These are phyloP conservation scores for Tolypocladium cylindrosporum DNA, from an alignment of 2,329 filamentous ascomycete species.

Conservation along the genomic window DNA sequence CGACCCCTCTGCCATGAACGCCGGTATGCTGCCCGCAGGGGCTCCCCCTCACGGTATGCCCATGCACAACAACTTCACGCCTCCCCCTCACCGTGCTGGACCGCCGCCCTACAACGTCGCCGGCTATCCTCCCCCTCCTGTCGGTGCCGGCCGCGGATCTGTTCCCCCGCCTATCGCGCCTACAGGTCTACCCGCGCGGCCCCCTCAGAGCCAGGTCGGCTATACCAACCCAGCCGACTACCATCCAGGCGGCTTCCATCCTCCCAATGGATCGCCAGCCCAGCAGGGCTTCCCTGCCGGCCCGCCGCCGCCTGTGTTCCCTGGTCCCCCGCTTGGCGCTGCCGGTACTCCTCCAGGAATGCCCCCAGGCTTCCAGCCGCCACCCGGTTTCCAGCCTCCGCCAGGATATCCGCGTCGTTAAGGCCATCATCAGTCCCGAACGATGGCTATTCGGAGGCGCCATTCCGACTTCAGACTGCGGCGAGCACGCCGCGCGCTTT, in stretches of 20 bases:
- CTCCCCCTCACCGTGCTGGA: slow-evolving; percentile 17
- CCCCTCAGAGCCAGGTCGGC: slow-evolving; percentile 33
- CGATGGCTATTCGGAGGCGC: neutral
- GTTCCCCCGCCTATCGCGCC: slow-evolving; percentile 37
- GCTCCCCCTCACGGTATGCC: slow-evolving; percentile 25
- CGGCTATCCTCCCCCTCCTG: slow-evolving; percentile 13
- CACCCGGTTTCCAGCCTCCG: slow-evolving; percentile 30
- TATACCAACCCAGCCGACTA: slow-evolving; percentile 38
- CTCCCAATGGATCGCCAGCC: slow-evolving; percentile 25
- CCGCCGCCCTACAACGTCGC: slow-evolving; percentile 24
- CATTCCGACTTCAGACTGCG: neutral
- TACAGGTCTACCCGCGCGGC: slow-evolving; percentile 39
- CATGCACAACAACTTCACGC: slow-evolving; percentile 27
- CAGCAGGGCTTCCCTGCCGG: slow-evolving; percentile 26
- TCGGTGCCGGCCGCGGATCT: slow-evolving; percentile 16
- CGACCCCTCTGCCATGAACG: slow-evolving; percentile 21
- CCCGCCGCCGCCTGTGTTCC: slow-evolving; percentile 31
- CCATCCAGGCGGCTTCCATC: slow-evolving; percentile 32
- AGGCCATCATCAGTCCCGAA: neutral
- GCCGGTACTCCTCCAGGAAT: slow-evolving; percentile 26
- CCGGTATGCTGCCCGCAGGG: slow-evolving; percentile 6
- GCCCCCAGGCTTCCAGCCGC: slow-evolving; percentile 35
- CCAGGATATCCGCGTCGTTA: slow-evolving; percentile 26
- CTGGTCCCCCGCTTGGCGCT: slow-evolving; percentile 22
- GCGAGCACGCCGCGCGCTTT: neutral